phyloP scores from a whole-genome alignment of 495 filamentous ascomycete genomes.

The Aspergillus olivimuriae region DNA sequence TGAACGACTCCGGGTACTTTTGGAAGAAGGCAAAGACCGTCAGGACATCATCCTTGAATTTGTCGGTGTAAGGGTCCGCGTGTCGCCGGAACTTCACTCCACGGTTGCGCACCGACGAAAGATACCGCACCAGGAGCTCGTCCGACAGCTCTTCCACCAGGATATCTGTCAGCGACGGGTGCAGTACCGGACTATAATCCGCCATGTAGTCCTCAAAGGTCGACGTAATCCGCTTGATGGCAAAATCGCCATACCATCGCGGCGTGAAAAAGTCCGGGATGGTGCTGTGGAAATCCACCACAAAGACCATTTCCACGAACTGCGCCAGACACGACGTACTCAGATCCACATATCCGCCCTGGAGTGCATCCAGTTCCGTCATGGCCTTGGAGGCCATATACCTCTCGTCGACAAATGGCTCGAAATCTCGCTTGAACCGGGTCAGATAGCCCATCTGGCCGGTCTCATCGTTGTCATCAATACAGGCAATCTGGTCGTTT shows the following conservation, averaged over 20 bases:
- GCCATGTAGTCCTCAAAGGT: constrained; percentile 91
- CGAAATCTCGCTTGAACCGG: constrained; percentile 72
- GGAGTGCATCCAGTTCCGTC: constrained; percentile 65
- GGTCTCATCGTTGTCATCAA: constrained; percentile 73
- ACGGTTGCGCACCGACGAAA: constrained; percentile 81
- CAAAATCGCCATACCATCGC: constrained; percentile 75
- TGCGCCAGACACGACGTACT: constrained; percentile 82
- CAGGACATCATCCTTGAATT: constrained; percentile 83
- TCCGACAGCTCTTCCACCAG: constrained; percentile 85
- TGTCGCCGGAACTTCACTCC: constrained; percentile 78
- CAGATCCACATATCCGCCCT: constrained; percentile 89
- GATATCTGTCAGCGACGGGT: constrained; percentile 81
- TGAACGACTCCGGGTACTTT: constrained; percentile 58
- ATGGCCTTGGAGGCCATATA: constrained; percentile 67
- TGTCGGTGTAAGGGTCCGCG: constrained; percentile 73
- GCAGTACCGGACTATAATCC: constrained; percentile 75
- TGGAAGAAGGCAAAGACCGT: constrained; percentile 72
- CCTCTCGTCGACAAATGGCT: constrained; percentile 67
- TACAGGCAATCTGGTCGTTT: constrained; percentile 97
- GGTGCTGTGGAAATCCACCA: constrained; percentile 73
- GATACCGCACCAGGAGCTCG: constrained; percentile 79
- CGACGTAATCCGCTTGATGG: constrained; percentile 81
- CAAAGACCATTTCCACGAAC: constrained; percentile 80
- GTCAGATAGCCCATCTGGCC: constrained; percentile 69
- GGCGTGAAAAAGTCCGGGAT: constrained; percentile 86